These are phyloP conservation scores for Selaginella moellendorffii DNA, from an alignment of 75 land plant genomes.

Conservation along the genomic window DNA sequence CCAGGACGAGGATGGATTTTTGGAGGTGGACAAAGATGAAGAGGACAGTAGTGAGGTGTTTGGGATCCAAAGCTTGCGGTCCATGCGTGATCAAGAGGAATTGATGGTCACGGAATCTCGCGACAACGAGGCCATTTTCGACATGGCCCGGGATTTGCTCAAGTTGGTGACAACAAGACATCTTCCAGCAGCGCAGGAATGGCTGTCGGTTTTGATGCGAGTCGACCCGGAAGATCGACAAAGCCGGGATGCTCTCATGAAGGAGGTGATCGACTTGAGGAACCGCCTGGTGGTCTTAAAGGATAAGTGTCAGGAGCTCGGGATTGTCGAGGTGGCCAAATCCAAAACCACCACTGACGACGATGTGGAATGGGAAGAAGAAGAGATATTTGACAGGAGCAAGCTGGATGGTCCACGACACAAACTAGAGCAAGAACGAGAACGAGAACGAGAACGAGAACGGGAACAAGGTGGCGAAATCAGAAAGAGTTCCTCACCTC, in stretches of 20 bases:
- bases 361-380: constrained; percentile 76
- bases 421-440: too few species aligned
- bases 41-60: too few species aligned
- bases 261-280: constrained; percentile 62
- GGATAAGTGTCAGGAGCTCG: constrained; percentile 50
- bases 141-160: constrained; percentile 55
- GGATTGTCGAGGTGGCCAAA: constrained; percentile 26
- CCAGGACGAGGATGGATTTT: background rate
- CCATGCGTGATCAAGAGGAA: constrained; percentile 17
- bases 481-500: background rate
- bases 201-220: constrained; percentile 61
- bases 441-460: too few species aligned
- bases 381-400: constrained; percentile 18
- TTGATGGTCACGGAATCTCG: constrained; percentile 32
- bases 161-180: constrained; percentile 51
- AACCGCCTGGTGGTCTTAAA: constrained; percentile 34
- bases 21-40: constrained; percentile 3
- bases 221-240: constrained; percentile 49
- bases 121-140: constrained; percentile 75
- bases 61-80: constrained; percentile 16
- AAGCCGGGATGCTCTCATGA: constrained; percentile 40
- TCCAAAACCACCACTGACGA: background rate
- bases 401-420: too few species aligned
- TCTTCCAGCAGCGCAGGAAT: constrained; percentile 58
- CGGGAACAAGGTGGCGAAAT: too few species aligned